A percentile compares a stretch with the other conserved stretches of the same genome.
phyloP scores from a whole-genome alignment of 2,329 filamentous ascomycete species.

The Calonectria multiphialidica region DNA sequence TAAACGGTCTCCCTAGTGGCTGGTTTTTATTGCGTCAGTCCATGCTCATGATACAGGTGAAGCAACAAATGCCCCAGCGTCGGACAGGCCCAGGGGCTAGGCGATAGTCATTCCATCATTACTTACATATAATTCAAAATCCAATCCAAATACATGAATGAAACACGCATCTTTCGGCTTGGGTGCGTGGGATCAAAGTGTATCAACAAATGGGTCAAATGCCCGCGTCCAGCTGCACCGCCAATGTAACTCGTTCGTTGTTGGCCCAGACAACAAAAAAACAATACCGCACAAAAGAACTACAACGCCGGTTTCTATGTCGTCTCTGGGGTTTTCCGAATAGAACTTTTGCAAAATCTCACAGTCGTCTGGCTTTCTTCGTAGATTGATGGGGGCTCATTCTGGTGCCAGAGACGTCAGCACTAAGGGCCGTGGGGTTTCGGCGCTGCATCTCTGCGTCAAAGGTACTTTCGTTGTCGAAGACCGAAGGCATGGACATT shows the following conservation, averaged over 20 bases:
- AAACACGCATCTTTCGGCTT: too few species aligned
- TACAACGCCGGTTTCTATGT: neutral
- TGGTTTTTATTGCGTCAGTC: neutral
- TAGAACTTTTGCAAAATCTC: neutral
- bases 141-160: too few species aligned
- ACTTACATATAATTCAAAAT: neutral
- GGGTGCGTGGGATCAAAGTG: too few species aligned
- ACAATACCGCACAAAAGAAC: too few species aligned
- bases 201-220: too few species aligned
- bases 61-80: neutral
- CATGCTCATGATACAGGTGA: neutral
- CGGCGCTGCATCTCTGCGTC: neutral
- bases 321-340: neutral
- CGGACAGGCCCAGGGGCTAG: neutral
- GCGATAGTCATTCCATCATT: neutral
- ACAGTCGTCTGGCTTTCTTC: neutral
- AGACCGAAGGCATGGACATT: neutral
- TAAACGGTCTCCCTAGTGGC: neutral
- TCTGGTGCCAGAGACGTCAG: neutral
- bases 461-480: neutral
- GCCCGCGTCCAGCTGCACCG: neutral
- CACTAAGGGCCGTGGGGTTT: neutral
- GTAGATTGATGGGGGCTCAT: too few species aligned
- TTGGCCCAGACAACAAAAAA: neutral
- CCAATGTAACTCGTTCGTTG: neutral